Evolutionary conservation across 257 asterid species (phyloP).

Genomic region (Solanum clarkiae): DNA sequence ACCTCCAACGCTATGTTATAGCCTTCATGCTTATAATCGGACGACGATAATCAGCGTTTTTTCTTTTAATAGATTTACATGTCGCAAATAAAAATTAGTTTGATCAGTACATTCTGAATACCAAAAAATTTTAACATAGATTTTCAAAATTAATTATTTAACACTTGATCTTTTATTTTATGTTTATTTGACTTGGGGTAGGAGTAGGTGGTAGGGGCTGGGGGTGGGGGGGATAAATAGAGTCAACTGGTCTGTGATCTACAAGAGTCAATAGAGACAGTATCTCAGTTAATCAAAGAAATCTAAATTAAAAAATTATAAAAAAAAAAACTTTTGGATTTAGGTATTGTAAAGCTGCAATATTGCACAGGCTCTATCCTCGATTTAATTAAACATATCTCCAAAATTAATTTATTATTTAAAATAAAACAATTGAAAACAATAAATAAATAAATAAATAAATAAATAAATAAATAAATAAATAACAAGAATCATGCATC

Average conservation of each 20-base stretch:
- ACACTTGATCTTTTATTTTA: background rate
- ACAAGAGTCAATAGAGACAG: background rate
- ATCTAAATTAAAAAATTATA: background rate
- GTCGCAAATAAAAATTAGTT: background rate
- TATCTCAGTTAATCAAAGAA: background rate
- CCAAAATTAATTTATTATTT: background rate
- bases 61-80: background rate
- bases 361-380: background rate
- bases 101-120: background rate
- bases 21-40: background rate
- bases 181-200: background rate
- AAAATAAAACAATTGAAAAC: background rate
- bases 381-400: background rate
- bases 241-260: background rate
- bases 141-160: background rate
- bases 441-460: too few relatives aligned
- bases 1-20: background rate
- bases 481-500: background rate
- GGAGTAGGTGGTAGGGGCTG: background rate
- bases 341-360: background rate
- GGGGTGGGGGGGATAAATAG: background rate
- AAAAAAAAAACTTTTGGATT: background rate
- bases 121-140: background rate
- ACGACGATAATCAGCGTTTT: background rate
- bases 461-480: too few relatives aligned